phyloP scores from a whole-genome alignment of 2,329 filamentous ascomycete genomes.

The Exserohilum rostratum region DNA sequence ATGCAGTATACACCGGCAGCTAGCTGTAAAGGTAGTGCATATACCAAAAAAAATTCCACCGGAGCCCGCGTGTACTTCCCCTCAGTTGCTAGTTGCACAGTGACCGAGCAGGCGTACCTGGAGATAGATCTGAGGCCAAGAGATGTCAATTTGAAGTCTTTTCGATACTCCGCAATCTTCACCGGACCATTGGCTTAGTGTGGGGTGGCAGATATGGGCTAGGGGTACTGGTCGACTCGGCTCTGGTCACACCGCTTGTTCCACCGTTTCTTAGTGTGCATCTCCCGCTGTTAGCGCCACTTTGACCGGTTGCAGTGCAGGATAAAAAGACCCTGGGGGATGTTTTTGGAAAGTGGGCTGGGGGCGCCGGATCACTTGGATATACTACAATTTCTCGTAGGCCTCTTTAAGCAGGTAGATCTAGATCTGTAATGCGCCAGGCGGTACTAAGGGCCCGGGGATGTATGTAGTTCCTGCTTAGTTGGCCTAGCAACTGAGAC shows the following conservation, averaged over 20 bases:
- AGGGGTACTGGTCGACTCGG: not conserved
- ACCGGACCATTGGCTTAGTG: slow-evolving; percentile 9
- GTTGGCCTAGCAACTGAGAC: not conserved
- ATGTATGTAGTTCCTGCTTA: not conserved
- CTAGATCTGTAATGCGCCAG: not conserved
- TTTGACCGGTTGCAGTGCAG: not conserved
- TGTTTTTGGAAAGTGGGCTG: slow-evolving; percentile 5
- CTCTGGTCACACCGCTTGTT: slow-evolving; percentile 16
- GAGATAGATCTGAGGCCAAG: not conserved
- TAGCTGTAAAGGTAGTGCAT: not conserved
- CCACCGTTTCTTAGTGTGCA: slow-evolving; percentile 8
- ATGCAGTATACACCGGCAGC: not conserved
- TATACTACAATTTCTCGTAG: not conserved
- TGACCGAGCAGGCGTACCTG: not conserved
- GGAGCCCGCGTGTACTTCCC: not conserved
- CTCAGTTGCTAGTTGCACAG: not conserved
- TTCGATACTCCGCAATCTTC: slow-evolving; percentile 3
- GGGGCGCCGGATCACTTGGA: not conserved
- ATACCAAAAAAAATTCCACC: not conserved
- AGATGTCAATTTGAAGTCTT: not conserved
- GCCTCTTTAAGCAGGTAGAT: not conserved
- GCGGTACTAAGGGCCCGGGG: not conserved
- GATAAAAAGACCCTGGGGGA: not conserved
- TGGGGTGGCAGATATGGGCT: slow-evolving; percentile 1
- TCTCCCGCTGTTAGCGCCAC: slow-evolving; percentile 9